Percentiles rank a stretch among this genome's conserved stretches.
Evolutionary conservation across 495 filamentous ascomycete genomes (phyloP).

Genomic region (Aspergillus funiculosus): DNA sequence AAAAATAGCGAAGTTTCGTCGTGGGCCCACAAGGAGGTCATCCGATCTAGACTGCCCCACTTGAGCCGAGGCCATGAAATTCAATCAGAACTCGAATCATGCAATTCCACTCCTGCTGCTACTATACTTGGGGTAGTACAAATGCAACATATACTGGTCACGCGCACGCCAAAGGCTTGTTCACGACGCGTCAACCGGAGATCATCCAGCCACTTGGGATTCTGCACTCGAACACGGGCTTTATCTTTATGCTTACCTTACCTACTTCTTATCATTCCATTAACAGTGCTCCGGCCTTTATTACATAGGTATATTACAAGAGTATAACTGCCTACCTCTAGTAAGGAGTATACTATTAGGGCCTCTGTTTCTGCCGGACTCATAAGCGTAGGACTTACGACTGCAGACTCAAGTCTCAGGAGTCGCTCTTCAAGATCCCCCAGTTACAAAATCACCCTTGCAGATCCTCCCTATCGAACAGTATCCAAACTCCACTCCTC

Average conservation of each 20-base stretch:
- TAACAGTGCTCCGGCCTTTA: too few relatives aligned
- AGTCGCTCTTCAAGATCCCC: too few relatives aligned
- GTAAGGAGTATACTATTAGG: too few relatives aligned
- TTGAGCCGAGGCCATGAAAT: conserved; percentile 15
- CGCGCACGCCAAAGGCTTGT: conserved; percentile 22
- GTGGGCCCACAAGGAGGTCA: conserved; percentile 16
- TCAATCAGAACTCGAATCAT: background rate
- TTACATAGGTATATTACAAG: too few relatives aligned
- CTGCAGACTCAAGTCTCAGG: too few relatives aligned
- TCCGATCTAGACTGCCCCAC: conserved; percentile 22
- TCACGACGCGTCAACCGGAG: conserved; percentile 14
- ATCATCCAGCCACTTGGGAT: conserved; percentile 10
- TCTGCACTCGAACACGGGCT: too few relatives aligned
- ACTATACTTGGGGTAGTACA: conserved; percentile 7
- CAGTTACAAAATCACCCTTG: background rate
- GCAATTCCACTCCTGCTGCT: background rate
- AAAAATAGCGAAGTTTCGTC: background rate
- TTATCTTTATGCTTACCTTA: too few relatives aligned
- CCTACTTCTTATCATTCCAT: too few relatives aligned
- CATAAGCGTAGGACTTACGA: too few relatives aligned
- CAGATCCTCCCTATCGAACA: background rate
- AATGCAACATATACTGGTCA: conserved; percentile 33
- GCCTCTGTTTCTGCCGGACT: too few relatives aligned
- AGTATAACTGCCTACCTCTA: too few relatives aligned
- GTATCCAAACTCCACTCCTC: too few relatives aligned